These are phyloP conservation scores for Xylaria sp. DNA, from an alignment of 2,329 filamentous ascomycete species.

Conservation along the genomic window DNA sequence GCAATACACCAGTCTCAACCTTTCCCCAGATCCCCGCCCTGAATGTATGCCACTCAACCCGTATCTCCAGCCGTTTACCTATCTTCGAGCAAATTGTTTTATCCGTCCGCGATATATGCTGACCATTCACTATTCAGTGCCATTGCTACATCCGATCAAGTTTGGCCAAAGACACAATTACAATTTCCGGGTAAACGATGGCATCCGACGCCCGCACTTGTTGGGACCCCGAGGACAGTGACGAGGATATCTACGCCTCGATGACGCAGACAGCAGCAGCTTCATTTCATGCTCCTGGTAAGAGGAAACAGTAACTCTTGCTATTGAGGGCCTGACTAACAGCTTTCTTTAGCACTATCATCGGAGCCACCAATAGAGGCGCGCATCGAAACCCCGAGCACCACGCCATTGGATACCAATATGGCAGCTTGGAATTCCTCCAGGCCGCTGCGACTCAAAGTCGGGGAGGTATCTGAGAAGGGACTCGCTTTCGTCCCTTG, in stretches of 20 bases:
- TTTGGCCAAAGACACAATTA: background rate
- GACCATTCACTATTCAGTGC: background rate
- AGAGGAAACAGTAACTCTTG: background rate
- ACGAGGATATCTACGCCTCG: conserved; percentile 18
- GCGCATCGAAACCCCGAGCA: background rate
- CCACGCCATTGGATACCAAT: background rate
- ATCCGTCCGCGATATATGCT: background rate
- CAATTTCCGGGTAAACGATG: background rate
- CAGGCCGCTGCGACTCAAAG: conserved; percentile 26
- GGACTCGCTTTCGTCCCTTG: conserved; percentile 53
- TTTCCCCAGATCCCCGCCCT: background rate
- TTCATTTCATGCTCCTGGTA: background rate
- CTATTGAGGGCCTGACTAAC: background rate
- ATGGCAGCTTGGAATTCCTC: background rate
- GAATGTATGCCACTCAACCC: too few species aligned
- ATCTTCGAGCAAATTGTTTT: background rate
- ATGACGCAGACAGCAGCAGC: background rate
- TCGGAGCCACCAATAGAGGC: background rate
- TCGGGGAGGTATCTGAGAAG: conserved; percentile 38
- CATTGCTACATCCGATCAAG: background rate
- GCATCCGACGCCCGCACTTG: background rate
- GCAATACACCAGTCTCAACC: background rate
- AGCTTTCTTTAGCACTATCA: background rate
- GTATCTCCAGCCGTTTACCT: background rate
- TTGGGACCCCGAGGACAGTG: conserved; percentile 11